Evolutionary conservation across 2,329 filamentous ascomycete genomes (phyloP).

Genomic region (Pseudogymnoascus sp.): DNA sequence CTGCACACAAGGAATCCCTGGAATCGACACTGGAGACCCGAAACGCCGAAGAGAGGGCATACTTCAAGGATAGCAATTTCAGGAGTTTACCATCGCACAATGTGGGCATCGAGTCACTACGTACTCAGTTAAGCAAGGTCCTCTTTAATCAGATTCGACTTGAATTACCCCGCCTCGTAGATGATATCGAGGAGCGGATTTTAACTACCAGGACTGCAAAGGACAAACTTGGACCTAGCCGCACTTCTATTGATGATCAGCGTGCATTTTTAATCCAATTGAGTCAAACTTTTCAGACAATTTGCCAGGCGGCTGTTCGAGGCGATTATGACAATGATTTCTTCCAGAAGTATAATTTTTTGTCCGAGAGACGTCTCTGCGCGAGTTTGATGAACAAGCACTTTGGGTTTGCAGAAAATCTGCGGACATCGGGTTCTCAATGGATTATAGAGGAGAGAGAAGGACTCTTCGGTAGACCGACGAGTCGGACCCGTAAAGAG

Average conservation of each 20-base stretch:
- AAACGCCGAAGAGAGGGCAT: slow-evolving; percentile 18
- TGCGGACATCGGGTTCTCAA: slow-evolving; percentile 6
- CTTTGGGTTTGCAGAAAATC: slow-evolving; percentile 12
- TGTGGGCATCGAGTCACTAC: slow-evolving; percentile 36
- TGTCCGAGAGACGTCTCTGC: slow-evolving; percentile 13
- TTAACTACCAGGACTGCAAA: not conserved
- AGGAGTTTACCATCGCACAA: slow-evolving; percentile 18
- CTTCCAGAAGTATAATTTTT: slow-evolving; percentile 9
- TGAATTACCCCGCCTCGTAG: slow-evolving; percentile 15
- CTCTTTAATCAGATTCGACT: slow-evolving; percentile 15
- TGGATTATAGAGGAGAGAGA: slow-evolving; percentile 13
- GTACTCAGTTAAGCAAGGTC: slow-evolving; percentile 35
- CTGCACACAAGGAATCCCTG: slow-evolving; percentile 12
- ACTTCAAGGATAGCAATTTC: slow-evolving; percentile 24
- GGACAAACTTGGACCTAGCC: slow-evolving; percentile 12
- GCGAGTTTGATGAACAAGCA: slow-evolving; percentile 16
- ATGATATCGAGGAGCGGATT: slow-evolving; percentile 14
- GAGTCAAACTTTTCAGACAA: slow-evolving; percentile 13
- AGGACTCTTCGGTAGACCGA: not conserved
- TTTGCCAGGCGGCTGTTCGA: slow-evolving; percentile 15
- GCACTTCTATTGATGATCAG: not conserved
- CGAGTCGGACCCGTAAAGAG: slow-evolving; percentile 11
- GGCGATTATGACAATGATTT: slow-evolving; percentile 17
- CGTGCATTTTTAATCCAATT: slow-evolving; percentile 8
- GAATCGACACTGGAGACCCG: slow-evolving; percentile 10